phyloP scores from a whole-genome alignment of 2,329 filamentous ascomycete genomes.

The Metarhizium guizhouense region DNA sequence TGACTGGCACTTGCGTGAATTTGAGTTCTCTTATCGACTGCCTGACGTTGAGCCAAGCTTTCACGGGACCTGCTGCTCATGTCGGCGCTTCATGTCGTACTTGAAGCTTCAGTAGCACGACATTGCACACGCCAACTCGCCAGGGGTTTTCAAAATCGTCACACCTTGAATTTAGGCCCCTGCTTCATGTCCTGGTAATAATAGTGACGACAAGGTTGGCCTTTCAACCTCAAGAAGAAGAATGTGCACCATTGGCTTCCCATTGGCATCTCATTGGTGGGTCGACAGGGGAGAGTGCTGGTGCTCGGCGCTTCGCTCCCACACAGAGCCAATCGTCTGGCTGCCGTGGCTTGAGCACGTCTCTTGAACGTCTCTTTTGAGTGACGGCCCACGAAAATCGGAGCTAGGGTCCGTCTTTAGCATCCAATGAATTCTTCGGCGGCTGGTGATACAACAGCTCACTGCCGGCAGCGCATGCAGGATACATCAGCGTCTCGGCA shows the following conservation, averaged over 20 bases:
- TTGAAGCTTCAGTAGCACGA: not conserved
- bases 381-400: not conserved
- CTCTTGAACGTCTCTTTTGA: slow-evolving; percentile 2
- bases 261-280: slow-evolving; percentile 16
- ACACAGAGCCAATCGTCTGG: slow-evolving; percentile 18
- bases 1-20: too few species aligned
- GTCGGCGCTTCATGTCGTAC: not conserved
- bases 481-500: slow-evolving; percentile 1
- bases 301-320: slow-evolving; percentile 20
- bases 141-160: not conserved
- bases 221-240: not conserved
- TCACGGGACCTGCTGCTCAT: not conserved
- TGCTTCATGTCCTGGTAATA: not conserved
- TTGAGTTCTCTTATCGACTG: too few species aligned
- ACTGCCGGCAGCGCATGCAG: slow-evolving; percentile 2
- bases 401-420: not conserved
- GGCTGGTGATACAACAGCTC: slow-evolving; percentile 1
- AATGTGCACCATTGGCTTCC: not conserved
- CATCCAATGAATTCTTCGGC: not conserved
- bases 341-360: not conserved
- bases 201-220: not conserved
- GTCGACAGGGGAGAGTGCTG: slow-evolving; percentile 12
- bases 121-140: not conserved
- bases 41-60: not conserved
- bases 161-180: not conserved